Base-by-base conservation (phyloP, 2,329 filamentous ascomycete species). In the Aureobasidium pullulans region DNA sequence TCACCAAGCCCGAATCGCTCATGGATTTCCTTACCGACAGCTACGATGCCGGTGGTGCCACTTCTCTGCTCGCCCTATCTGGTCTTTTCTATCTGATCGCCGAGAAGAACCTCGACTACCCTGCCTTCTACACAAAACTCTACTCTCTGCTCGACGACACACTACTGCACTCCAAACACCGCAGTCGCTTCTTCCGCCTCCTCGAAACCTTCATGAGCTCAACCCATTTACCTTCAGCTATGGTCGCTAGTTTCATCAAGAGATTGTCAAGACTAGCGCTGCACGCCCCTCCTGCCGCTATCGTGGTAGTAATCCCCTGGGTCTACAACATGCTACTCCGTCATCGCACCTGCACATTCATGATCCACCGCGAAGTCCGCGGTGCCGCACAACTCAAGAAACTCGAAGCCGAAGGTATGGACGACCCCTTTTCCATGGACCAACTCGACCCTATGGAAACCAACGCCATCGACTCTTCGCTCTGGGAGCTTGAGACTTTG, bases 11-110 rank as follows among this genome's bases (percentile, higher is more conserved):
- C 1, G 93, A 97, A 69, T 80, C 96, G 42, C 81, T 99, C 36
- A 91, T 96, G 80, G 94, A 99, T 76, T 99, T 97, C 73, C 77
- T 99, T 59, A 96, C 91, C n/a, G 90, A 94, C 74, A 95, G 87
- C 32, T 97, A 96, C 76, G 82, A 96, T 67, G 78, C 86, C 7
- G 91, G 93, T 54, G 94, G 94, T 46, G 88, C 90, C 13, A 90
- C 86, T 49, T 93, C 94, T 4, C 80, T 99, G 4, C 81, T 96
- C 19, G 91, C 95, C 1, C 79, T 99, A 1, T 95, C 90, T 0
- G 94, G 94, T 54, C 86, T 99, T 47, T 99, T 96, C 76, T 94
- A 96, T 71, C 82, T 99, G 56, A 97, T 99, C 66, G 86, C 89
- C 64, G 85, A 94, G 70, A 89, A 90, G 70, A 99, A 99, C 71